Evolutionary conservation across 768 basidiomycete species (phyloP).

Genomic region (Psilocybe azurescens): DNA sequence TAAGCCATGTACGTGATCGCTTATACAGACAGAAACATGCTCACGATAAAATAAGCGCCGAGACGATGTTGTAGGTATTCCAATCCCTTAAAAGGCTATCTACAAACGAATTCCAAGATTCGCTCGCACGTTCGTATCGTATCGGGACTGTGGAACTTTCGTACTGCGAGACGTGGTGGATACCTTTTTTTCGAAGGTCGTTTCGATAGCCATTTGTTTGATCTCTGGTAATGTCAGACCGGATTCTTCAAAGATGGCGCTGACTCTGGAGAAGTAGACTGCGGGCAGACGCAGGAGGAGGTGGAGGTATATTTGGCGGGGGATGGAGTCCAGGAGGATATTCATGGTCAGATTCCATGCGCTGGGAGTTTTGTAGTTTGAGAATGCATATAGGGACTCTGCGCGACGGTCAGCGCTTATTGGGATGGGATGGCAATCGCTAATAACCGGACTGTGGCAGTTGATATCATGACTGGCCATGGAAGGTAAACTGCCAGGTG

Average conservation of each 20-base stretch:
- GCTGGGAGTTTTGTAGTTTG: background rate
- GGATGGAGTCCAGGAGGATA: slow-evolving; percentile 17
- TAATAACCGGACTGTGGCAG: too few relatives aligned
- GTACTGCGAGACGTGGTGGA: background rate
- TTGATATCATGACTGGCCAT: too few relatives aligned
- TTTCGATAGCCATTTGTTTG: slow-evolving; percentile 34
- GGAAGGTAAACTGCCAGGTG: too few relatives aligned
- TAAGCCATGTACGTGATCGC: too few relatives aligned
- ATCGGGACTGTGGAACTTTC: background rate
- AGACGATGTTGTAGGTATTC: slow-evolving; percentile 34
- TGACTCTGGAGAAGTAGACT: slow-evolving; percentile 74
- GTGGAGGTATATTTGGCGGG: slow-evolving; percentile 38
- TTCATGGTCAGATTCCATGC: background rate
- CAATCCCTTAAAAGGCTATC: slow-evolving; percentile 32
- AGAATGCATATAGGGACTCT: too few relatives aligned
- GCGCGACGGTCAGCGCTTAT: too few relatives aligned
- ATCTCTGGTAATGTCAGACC: slow-evolving; percentile 67
- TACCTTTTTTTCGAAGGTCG: slow-evolving; percentile 3
- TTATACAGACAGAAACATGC: background rate
- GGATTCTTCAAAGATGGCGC: slow-evolving; percentile 68
- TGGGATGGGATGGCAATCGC: too few relatives aligned
- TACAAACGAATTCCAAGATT: slow-evolving; percentile 30
- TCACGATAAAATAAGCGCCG: slow-evolving; percentile 30
- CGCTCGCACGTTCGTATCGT: slow-evolving; percentile 21
- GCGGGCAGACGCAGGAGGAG: slow-evolving; percentile 64